phyloP scores from a whole-genome alignment of 2,329 filamentous ascomycete species.

The Conoideocrella luteorostrata region DNA sequence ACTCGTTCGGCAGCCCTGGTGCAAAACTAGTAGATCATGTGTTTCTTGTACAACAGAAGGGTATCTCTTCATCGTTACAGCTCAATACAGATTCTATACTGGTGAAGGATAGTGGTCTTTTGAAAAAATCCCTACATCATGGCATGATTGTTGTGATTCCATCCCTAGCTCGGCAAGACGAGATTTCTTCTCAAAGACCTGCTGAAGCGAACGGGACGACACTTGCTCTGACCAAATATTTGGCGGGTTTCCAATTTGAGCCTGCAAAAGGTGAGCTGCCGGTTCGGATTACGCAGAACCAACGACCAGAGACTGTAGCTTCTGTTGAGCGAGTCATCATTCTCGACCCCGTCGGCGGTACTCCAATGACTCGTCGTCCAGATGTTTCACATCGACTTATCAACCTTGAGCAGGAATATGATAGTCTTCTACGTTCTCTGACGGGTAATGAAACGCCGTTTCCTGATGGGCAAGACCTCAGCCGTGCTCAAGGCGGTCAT shows the following conservation, averaged over 20 bases:
- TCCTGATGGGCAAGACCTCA: not conserved
- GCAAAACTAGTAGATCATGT: slow-evolving; percentile 58
- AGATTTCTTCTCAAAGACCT: slow-evolving; percentile 30
- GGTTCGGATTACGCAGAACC: slow-evolving; percentile 22
- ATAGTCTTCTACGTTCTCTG: slow-evolving; percentile 59
- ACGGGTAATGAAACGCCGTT: slow-evolving; percentile 16
- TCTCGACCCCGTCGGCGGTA: slow-evolving; percentile 79
- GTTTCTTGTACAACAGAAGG: slow-evolving; percentile 13
- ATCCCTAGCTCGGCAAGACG: slow-evolving; percentile 35
- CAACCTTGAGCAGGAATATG: slow-evolving; percentile 88
- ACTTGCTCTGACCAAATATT: slow-evolving; percentile 68
- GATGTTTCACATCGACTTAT: slow-evolving; percentile 55
- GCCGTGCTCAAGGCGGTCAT: slow-evolving; percentile 32
- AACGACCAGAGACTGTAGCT: slow-evolving; percentile 42
- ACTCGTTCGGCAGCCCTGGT: slow-evolving; percentile 59
- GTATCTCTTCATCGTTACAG: slow-evolving; percentile 2
- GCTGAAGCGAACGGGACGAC: slow-evolving; percentile 56
- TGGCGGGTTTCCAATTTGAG: slow-evolving; percentile 57
- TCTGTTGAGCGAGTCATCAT: slow-evolving; percentile 81
- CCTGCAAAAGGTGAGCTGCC: not conserved
- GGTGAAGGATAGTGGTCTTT: slow-evolving; percentile 24
- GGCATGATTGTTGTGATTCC: slow-evolving; percentile 32
- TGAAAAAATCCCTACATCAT: slow-evolving; percentile 25
- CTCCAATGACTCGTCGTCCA: slow-evolving; percentile 53
- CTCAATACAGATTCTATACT: slow-evolving; percentile 20